Evolutionary conservation across 202 grass and related monocot species (phyloP).

Genomic region (Schoenoplectus triqueter): DNA sequence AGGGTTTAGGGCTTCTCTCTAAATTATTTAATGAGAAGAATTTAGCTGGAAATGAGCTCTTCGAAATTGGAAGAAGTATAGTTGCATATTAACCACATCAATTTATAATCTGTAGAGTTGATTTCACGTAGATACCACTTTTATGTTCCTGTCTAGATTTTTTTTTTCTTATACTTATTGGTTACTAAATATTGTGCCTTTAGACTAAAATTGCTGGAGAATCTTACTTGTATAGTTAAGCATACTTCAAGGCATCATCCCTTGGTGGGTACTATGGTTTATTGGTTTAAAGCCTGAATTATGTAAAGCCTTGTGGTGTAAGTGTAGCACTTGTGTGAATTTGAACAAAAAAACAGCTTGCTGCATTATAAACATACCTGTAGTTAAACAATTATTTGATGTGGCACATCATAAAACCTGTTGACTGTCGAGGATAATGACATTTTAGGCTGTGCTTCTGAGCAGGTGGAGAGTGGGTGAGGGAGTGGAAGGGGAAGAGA

Average conservation of each 20-base stretch:
- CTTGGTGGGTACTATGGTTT: no score
- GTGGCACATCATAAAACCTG: not conserved
- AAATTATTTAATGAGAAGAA: not conserved
- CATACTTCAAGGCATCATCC: not conserved
- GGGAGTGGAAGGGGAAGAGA: no score
- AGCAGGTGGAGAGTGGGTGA: no score
- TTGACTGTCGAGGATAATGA: not conserved
- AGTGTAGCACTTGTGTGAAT: not conserved
- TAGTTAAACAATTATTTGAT: not conserved
- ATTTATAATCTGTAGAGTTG: not conserved
- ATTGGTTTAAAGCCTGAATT: not conserved
- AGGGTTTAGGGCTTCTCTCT: slow-evolving; percentile 26
- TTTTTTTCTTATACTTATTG: not conserved
- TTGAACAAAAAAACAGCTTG: not conserved
- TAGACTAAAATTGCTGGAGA: not conserved
- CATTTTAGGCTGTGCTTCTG: not conserved
- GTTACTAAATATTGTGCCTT: not conserved
- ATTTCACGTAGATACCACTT: not conserved
- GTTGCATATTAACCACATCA: not conserved
- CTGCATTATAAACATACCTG: not conserved
- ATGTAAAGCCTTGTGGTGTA: not conserved
- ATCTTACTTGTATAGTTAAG: not conserved
- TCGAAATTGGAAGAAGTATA: not conserved
- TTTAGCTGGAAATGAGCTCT: slow-evolving; percentile 1
- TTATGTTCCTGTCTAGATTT: not conserved